phyloP scores from a whole-genome alignment of 306 rosid species.

The Adenanthera pavonina region DNA sequence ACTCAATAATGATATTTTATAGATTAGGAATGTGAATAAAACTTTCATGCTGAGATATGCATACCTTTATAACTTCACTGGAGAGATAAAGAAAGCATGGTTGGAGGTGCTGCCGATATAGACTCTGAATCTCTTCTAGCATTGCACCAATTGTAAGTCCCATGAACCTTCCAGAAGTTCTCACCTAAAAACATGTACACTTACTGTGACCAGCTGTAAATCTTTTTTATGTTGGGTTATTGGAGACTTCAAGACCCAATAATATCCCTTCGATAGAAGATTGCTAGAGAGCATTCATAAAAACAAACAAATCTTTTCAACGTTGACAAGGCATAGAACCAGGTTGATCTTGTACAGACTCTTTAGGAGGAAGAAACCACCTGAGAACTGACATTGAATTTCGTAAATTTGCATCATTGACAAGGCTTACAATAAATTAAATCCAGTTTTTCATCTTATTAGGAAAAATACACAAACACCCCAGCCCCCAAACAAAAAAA shows the following conservation, averaged over 20 bases:
- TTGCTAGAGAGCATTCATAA: constrained; percentile 50
- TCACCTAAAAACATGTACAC: constrained; percentile 71
- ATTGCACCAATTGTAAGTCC: constrained; percentile 94
- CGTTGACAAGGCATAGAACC: constrained; percentile 44
- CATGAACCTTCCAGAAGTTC: constrained; percentile 98
- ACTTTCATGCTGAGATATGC: constrained; percentile 22
- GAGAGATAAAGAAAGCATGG: constrained; percentile 99
- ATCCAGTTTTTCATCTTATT: constrained; percentile 25
- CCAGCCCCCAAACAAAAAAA: neutral
- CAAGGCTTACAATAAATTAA: constrained; percentile 40
- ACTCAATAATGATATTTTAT: neutral
- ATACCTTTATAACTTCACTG: constrained; percentile 97
- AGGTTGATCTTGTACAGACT: constrained; percentile 45
- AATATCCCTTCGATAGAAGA: constrained; percentile 36
- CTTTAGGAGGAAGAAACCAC: constrained; percentile 49
- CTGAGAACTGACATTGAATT: constrained; percentile 47
- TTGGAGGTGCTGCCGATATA: constrained; percentile 91
- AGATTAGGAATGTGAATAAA: neutral
- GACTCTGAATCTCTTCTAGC: constrained; percentile 96
- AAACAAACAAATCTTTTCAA: constrained; percentile 48
- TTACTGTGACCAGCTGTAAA: constrained; percentile 35
- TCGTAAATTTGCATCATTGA: constrained; percentile 42
- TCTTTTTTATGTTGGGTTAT: constrained; percentile 11
- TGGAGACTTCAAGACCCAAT: constrained; percentile 35
- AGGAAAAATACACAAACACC: constrained; percentile 13